Percentiles rank a stretch among this genome's conserved stretches.
Conservation (phyloP, 805 yeast species). For the Teunomyces aglyptinius region DNA sequence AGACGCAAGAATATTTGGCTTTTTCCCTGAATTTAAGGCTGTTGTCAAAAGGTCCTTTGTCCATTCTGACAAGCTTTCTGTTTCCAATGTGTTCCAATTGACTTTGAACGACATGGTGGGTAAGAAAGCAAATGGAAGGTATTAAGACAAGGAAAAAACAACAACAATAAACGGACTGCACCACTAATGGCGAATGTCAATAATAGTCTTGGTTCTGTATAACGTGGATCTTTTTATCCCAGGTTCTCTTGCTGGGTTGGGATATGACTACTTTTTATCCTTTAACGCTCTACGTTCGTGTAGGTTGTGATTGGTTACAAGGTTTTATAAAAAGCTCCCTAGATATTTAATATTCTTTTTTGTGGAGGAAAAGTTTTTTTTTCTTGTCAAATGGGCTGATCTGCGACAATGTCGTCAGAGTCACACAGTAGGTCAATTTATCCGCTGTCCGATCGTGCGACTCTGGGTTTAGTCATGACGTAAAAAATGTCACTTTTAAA, state of each 20-base stretch:
- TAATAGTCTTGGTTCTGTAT: no score
- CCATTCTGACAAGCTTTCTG: slow-evolving; percentile 59
- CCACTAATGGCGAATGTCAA: background rate
- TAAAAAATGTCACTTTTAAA: background rate
- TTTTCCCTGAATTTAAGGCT: slow-evolving; percentile 69
- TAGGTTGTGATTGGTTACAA: background rate
- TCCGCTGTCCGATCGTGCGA: background rate
- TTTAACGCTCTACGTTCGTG: background rate
- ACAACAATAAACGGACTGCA: background rate
- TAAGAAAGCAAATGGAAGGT: background rate
- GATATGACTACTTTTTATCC: background rate
- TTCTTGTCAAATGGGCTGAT: slow-evolving; percentile 2
- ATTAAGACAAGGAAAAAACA: background rate
- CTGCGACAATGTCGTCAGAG: background rate
- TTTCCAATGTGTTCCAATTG: slow-evolving; percentile 73
- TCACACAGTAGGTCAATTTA: background rate
- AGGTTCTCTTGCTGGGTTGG: background rate
- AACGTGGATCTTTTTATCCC: background rate
- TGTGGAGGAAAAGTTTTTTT: background rate
- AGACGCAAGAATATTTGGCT: slow-evolving; percentile 70
- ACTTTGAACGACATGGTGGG: slow-evolving; percentile 69
- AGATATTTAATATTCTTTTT: slow-evolving; percentile 1
- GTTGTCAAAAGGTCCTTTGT: slow-evolving; percentile 64
- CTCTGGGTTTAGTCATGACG: background rate
- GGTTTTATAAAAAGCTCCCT: background rate